These are phyloP conservation scores for Yamadazyma atmosphaerica DNA, from an alignment of 1,139 yeast species.

Conservation along the genomic window DNA sequence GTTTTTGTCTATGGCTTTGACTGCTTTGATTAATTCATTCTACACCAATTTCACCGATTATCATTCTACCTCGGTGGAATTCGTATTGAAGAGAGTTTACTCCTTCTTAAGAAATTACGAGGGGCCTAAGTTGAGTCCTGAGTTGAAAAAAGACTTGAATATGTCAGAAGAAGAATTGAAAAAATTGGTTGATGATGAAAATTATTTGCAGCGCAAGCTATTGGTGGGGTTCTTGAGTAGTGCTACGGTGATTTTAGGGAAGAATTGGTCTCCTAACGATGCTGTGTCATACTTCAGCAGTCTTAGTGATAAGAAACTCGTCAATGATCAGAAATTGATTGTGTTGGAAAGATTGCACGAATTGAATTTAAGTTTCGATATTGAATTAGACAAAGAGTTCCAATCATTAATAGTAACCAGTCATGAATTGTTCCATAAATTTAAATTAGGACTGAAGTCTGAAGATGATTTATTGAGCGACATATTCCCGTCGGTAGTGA, in stretches of 20 bases:
- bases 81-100: conserved; percentile 61
- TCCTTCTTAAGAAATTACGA: conserved; percentile 66
- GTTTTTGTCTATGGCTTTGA: conserved; percentile 65
- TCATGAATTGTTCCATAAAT: conserved; percentile 24
- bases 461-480: conserved; percentile 28
- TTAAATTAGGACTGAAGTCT: conserved; percentile 20
- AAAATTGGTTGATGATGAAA: conserved; percentile 50
- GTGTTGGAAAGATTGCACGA: conserved; percentile 49
- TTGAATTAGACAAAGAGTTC: conserved; percentile 50
- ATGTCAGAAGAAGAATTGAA: conserved; percentile 38
- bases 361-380: conserved; percentile 61
- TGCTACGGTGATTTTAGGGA: conserved; percentile 41
- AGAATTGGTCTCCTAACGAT: conserved; percentile 14
- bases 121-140: conserved; percentile 42
- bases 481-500: conserved; percentile 34
- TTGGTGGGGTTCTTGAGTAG: conserved; percentile 45
- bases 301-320: conserved; percentile 14
- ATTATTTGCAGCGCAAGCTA: conserved; percentile 48
- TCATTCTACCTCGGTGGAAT: conserved; percentile 29
- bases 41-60: conserved; percentile 32
- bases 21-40: conserved; percentile 54
- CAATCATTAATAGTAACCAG: conserved; percentile 28
- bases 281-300: conserved; percentile 10
- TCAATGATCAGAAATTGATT: conserved; percentile 10
- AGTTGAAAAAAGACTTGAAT: conserved; percentile 25